Evolutionary conservation across 108 stramenopile species (phyloP).

Genomic region (Craspedostauros australis): DNA sequence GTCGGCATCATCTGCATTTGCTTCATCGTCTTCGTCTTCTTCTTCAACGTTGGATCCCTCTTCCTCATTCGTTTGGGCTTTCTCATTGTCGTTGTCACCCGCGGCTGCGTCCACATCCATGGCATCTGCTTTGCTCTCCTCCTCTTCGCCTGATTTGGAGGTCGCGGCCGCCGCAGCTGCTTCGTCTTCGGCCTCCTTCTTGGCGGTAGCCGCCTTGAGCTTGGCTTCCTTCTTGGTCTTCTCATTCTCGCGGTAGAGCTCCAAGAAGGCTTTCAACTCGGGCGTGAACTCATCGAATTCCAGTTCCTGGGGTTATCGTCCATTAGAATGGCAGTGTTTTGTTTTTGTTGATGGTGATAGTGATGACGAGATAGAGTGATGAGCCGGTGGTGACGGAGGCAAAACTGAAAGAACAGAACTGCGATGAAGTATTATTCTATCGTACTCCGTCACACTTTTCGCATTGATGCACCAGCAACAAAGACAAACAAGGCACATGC

Average conservation of each 20-base stretch:
- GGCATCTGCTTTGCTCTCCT: too few relatives aligned
- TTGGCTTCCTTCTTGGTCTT: conserved; percentile 73
- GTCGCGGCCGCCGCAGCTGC: too few relatives aligned
- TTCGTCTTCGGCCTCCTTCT: conserved; percentile 5
- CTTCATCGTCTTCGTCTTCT: background rate
- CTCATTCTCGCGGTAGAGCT: conserved; percentile 60
- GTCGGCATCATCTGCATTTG: background rate
- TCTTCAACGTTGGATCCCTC: background rate
- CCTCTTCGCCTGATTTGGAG: too few relatives aligned
- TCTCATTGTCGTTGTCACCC: background rate
- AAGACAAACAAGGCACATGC: background rate
- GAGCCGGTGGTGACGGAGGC: too few relatives aligned
- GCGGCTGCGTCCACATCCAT: too few relatives aligned
- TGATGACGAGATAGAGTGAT: too few relatives aligned
- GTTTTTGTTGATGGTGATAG: too few relatives aligned
- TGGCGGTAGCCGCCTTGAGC: conserved; percentile 31
- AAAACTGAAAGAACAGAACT: background rate
- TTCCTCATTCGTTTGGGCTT: background rate
- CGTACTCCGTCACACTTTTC: too few relatives aligned
- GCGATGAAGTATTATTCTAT: background rate
- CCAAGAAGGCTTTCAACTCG: conserved; percentile 59
- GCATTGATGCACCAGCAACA: background rate
- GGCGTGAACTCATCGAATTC: conserved; percentile 80
- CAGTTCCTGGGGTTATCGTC: conserved; percentile 67
- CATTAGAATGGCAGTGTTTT: too few relatives aligned